Base-by-base conservation (phyloP, 345 rosid species). In the Leavenworthia alabamica region DNA sequence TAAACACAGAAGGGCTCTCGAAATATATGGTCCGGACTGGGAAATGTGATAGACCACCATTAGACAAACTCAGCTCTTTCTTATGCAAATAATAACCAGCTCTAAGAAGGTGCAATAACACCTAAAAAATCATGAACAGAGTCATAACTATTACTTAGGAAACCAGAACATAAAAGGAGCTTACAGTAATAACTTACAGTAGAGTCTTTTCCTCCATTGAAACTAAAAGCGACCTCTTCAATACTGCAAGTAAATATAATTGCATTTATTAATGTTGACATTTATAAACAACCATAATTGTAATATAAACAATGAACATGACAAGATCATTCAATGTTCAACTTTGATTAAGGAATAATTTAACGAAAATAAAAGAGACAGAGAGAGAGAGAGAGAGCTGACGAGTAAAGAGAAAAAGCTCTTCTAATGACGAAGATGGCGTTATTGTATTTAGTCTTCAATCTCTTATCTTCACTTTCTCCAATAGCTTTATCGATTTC, bases 141-240 rank as follows among this genome's bases (percentile, higher is more conserved):
- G 62, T 39, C 39, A 22, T 12, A n/a, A 53, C 65, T 16, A 59
- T 75, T 23, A 51, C 43, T 47, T 42, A 29, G 22, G 48, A 69
- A 57, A 77, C 17, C 11, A 41, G 51, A 10, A 24, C 12, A 40
- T 0, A 49, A 0, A 22, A 16, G 44, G 1, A 24, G 33, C 10
- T 5, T 42, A 17, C 5, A 42, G 26, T 17, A 49, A 33, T 26
- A 68, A 78, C 96, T 80, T 78, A 93, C 99, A 56, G 90, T 93
- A 20, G 97, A 89, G 76, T 93, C 99, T 68, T 93, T 93, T 64
- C 99, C 99, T 66, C 99, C 99, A 71, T 93, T 93, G 74, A 93
- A 93, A 74, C 99, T 93, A 78, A 93, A 89, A 27, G 99, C 90
- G 43, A 89, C 87, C 87, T 93, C 99, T 77, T 89, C 97, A 50